Percentiles rank a stretch among this genome's conserved stretches.
phyloP scores from a whole-genome alignment of 2,329 filamentous ascomycete species.

The Venturia asperata region DNA sequence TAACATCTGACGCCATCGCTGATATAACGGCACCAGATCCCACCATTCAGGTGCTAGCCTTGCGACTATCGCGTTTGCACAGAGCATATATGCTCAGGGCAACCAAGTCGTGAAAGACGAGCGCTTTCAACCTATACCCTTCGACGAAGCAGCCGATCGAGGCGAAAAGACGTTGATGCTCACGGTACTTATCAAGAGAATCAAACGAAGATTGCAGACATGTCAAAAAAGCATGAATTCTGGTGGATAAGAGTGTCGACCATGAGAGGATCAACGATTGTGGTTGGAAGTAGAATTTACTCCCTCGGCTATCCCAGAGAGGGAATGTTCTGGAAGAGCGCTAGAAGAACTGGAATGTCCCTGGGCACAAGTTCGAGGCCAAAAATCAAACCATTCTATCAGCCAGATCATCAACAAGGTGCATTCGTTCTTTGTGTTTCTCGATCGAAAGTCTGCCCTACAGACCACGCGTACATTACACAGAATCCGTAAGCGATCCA shows the following conservation, averaged over 20 bases:
- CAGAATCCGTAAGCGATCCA: too few species aligned
- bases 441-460: too few species aligned
- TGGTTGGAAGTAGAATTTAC: background rate
- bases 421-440: too few species aligned
- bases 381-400: too few species aligned
- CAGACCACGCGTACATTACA: too few species aligned
- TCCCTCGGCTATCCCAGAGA: background rate
- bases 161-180: background rate
- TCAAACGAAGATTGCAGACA: background rate
- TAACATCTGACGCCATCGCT: background rate
- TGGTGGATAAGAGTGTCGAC: background rate
- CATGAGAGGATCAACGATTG: background rate
- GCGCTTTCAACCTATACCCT: background rate
- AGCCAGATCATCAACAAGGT: too few species aligned
- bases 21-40: background rate
- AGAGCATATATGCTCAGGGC: background rate
- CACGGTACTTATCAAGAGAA: background rate
- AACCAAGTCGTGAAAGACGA: background rate
- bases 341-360: background rate
- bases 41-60: background rate
- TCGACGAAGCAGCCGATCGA: background rate
- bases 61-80: background rate
- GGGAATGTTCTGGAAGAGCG: conserved; percentile 1
- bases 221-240: background rate
- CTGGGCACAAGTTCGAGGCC: too few species aligned